Evolutionary conservation across 148 eudicot species (phyloP), one percentile per base, ranked within the genome.

Genomic region (Spergularia marina): DNA sequence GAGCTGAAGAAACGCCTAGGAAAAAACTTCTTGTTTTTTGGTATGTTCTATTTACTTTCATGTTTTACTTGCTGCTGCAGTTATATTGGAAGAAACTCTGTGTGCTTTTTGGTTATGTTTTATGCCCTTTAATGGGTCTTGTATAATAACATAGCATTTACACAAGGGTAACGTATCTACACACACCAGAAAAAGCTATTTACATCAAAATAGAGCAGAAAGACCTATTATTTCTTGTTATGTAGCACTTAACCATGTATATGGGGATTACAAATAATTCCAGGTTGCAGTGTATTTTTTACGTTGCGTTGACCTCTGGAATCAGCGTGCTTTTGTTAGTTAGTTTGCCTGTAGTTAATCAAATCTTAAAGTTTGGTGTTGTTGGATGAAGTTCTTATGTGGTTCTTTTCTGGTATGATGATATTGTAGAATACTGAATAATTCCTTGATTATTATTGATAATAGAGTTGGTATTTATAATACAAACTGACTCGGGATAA

Each of bases 1-100:
- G 94, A 91, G 81, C 72, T 92, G 84, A 92, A 92, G 82, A 92
- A 87, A 84, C 93, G 97, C 36, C 60, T 96, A 77, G 99, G 98
- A 76, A 85, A 87, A 74, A 91, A 87, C 70, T 96, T 96, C 71
- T 83, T 96, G 71, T 89, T 96, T 34, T 86, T 88, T 70, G 99
- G 99, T 96, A 83, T 82, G 88, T 63, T 70, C 53, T 79, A 41
- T 36, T 34, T 56, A 60, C 60, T 68, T 41, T 30, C 36, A 30
- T 30, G 36, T 47, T 10, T 67, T 6, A 25, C 6, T 10, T 9
- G 2, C 1, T 15, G 65, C 39, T 4, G 12, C 20, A 36, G 6
- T 41, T 10, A 21, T 1, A 17, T 11, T 34, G 36, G 16, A 44
- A 30, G 36, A 30, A 30, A 30, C 36, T 2, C 12, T 30, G 15